A percentile compares a stretch with the other conserved stretches of the same genome.
phyloP scores from a whole-genome alignment of 148 eudicot genomes.

The Rhododendron simsii region DNA sequence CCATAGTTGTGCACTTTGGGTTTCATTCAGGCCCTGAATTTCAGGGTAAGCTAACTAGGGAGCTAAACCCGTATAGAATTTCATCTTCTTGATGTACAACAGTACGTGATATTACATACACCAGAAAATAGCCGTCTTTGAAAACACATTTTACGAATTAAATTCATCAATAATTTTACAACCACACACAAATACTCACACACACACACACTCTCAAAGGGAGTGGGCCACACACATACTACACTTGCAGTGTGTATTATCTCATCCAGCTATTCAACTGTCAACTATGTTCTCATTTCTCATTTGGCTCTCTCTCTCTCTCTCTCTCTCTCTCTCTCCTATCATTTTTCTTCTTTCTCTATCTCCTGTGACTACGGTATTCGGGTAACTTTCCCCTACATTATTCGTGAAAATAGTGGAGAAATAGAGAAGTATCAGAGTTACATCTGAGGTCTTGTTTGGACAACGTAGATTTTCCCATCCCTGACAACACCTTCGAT shows the following conservation, averaged over 20 bases:
- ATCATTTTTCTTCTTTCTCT: not conserved
- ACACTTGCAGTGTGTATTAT: too few relatives aligned
- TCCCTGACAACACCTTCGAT: constrained; percentile 96
- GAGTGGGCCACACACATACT: too few relatives aligned
- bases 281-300: not conserved
- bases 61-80: not conserved
- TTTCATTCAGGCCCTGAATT: not conserved
- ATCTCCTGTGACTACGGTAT: not conserved
- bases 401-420: not conserved
- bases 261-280: not conserved
- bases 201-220: too few relatives aligned
- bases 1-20: not conserved
- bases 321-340: not conserved
- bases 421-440: constrained; percentile 4
- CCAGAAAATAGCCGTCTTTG: not conserved
- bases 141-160: not conserved
- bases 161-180: too few relatives aligned
- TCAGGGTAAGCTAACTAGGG: not conserved
- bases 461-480: constrained; percentile 87
- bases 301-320: not conserved
- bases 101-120: not conserved
- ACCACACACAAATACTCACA: too few relatives aligned
- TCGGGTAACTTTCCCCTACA: not conserved
- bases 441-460: constrained; percentile 97
- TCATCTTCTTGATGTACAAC: not conserved